A percentile compares a stretch with the other conserved stretches of the same genome.
Evolutionary conservation across 345 rosid genomes (phyloP).

Genomic region (Euphorbia lathyris): DNA sequence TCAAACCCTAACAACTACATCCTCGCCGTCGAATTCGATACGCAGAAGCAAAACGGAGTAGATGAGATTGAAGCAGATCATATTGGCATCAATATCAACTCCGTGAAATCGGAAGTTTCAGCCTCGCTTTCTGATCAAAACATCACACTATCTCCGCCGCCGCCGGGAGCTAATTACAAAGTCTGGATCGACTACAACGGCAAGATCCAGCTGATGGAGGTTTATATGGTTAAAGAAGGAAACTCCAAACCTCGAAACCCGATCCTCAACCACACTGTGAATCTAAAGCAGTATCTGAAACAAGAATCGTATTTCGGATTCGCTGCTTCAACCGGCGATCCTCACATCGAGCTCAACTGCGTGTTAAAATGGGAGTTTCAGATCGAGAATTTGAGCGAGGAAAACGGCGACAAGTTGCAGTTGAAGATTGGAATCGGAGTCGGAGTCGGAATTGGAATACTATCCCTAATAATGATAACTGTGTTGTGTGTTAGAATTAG

Average conservation of each 20-base stretch:
- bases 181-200: slow-evolving; percentile 46
- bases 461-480: neutral
- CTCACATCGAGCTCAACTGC: slow-evolving; percentile 37
- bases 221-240: slow-evolving; percentile 30
- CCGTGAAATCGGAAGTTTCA: slow-evolving; percentile 17
- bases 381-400: slow-evolving; percentile 13
- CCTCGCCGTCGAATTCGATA: slow-evolving; percentile 45
- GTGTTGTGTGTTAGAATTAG: neutral
- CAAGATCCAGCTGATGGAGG: slow-evolving; percentile 18
- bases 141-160: slow-evolving; percentile 22
- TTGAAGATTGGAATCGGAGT: slow-evolving; percentile 14
- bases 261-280: slow-evolving; percentile 25
- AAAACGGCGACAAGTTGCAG: slow-evolving; percentile 3
- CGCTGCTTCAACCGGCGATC: slow-evolving; percentile 43
- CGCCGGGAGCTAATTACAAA: slow-evolving; percentile 7
- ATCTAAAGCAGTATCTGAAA: slow-evolving; percentile 26
- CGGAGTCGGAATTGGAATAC: slow-evolving; percentile 19
- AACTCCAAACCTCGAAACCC: slow-evolving; percentile 9
- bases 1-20: slow-evolving; percentile 21
- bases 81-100: slow-evolving; percentile 41
- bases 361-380: slow-evolving; percentile 39
- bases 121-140: slow-evolving; percentile 22
- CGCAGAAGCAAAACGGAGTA: slow-evolving; percentile 34
- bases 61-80: slow-evolving; percentile 25
- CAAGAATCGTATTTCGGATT: slow-evolving; percentile 46